A percentile compares a stretch with the other conserved stretches of the same genome.
phyloP scores from a whole-genome alignment of 1,139 yeast genomes.

The Yamadazyma pseudoaaseri region DNA sequence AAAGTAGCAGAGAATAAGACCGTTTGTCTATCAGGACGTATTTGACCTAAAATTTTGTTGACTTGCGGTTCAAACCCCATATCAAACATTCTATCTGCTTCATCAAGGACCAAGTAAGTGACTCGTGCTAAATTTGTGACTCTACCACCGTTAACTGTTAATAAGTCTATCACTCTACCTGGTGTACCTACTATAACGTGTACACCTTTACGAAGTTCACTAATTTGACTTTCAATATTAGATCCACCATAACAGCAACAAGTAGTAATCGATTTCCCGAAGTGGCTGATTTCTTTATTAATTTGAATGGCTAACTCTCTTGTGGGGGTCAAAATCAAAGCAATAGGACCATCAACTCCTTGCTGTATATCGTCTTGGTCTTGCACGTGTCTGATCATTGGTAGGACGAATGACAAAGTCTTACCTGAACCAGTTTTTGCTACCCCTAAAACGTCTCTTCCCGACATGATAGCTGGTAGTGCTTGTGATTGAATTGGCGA shows the following conservation, averaged over 20 bases:
- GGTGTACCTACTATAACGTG: constrained; percentile 93
- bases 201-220: constrained; percentile 73
- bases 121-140: constrained; percentile 78
- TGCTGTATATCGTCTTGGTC: constrained; percentile 59
- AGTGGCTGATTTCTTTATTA: constrained; percentile 60
- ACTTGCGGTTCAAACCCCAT: constrained; percentile 99
- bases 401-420: constrained; percentile 83
- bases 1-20: constrained; percentile 94
- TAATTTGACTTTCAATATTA: constrained; percentile 77
- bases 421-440: constrained; percentile 98
- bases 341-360: constrained; percentile 69
- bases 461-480: constrained; percentile 85
- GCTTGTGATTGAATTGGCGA: constrained; percentile 93
- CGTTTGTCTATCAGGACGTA: constrained; percentile 89
- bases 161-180: constrained; percentile 86
- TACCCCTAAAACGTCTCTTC: constrained; percentile 87
- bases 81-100: constrained; percentile 95
- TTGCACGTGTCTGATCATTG: constrained; percentile 77
- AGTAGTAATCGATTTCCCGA: constrained; percentile 52
- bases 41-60: constrained; percentile 69
- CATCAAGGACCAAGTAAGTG: constrained; percentile 94
- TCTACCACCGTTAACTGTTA: constrained; percentile 82
- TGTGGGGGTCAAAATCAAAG: constrained; percentile 84
- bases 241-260: constrained; percentile 96
- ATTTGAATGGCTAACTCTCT: constrained; percentile 91